Evolutionary conservation across 129 eudicot species (phyloP).

Genomic region (Chrysanthemum makinoi): DNA sequence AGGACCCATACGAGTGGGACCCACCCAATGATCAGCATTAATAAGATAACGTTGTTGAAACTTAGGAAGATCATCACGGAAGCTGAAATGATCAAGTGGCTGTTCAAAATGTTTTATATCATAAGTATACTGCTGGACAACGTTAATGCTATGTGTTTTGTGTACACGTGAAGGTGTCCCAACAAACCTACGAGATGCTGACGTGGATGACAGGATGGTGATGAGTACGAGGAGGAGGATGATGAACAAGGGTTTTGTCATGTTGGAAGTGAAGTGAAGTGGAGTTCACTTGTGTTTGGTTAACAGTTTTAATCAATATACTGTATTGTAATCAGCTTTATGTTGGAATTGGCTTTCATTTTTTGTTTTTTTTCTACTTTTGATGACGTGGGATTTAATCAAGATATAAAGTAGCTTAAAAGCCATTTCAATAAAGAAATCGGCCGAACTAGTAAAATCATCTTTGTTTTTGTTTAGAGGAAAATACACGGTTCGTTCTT

Average conservation of each 20-base stretch:
- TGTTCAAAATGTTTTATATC: constrained; percentile 61
- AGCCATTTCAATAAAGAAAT: neutral
- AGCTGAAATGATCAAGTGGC: constrained; percentile 75
- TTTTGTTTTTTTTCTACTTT: neutral
- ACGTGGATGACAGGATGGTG: constrained; percentile 8
- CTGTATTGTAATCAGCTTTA: neutral
- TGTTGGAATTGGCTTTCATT: no score
- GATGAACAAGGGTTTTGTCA: constrained; percentile 14
- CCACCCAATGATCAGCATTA: constrained; percentile 66
- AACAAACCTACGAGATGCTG: constrained; percentile 14
- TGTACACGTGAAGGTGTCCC: constrained; percentile 33
- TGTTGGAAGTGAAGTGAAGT: constrained; percentile 14
- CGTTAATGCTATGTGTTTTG: constrained; percentile 20
- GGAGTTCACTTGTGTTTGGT: neutral
- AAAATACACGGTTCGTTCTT: no score
- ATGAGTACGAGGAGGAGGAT: constrained; percentile 20
- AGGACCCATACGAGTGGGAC: constrained; percentile 54
- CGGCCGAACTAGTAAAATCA: neutral
- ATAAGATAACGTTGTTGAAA: constrained; percentile 81
- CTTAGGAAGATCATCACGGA: constrained; percentile 50
- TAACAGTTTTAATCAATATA: no score
- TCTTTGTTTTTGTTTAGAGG: no score
- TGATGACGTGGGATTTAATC: constrained; percentile 2
- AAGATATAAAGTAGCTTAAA: neutral
- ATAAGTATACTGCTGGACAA: constrained; percentile 39